Evolutionary conservation across 345 rosid species (phyloP).

Genomic region (Cardiospermum halicacabum): DNA sequence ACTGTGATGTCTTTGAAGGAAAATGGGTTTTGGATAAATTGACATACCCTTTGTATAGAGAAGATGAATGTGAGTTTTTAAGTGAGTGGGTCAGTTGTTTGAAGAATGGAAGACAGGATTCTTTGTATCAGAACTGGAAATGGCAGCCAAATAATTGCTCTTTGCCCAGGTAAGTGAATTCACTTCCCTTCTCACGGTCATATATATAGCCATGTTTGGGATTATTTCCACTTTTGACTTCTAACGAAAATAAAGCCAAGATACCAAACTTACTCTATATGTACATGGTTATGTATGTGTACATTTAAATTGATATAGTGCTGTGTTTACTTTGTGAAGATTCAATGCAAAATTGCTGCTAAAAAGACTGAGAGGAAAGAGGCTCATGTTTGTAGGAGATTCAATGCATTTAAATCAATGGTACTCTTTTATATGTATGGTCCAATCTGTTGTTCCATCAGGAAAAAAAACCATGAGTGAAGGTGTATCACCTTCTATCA

Average conservation of each 20-base stretch:
- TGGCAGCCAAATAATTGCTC: slow-evolving; percentile 93
- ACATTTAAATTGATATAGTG: no score
- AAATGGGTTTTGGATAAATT: slow-evolving; percentile 69
- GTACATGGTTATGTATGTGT: no score
- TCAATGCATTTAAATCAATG: slow-evolving; percentile 93
- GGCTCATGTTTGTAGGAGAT: slow-evolving; percentile 96
- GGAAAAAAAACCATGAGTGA: slow-evolving; percentile 62
- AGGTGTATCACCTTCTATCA: slow-evolving; percentile 47
- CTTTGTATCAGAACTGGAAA: slow-evolving; percentile 83
- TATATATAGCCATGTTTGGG: no score
- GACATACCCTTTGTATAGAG: slow-evolving; percentile 70
- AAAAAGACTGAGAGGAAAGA: slow-evolving; percentile 75
- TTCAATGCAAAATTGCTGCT: slow-evolving; percentile 64
- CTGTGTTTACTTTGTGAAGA: slow-evolving; percentile 28
- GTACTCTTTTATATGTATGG: slow-evolving; percentile 96
- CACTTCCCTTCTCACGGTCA: no score
- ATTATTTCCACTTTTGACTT: background rate
- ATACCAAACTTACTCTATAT: no score
- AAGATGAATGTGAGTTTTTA: slow-evolving; percentile 73
- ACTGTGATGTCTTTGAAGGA: slow-evolving; percentile 83
- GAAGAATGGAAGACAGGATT: slow-evolving; percentile 87
- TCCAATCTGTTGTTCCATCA: slow-evolving; percentile 67
- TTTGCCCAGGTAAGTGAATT: slow-evolving; percentile 71
- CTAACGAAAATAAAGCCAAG: no score
- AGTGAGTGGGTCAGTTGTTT: slow-evolving; percentile 81